Base-by-base conservation (phyloP, 805 yeast genomes). In the Lipomyces orientalis region DNA sequence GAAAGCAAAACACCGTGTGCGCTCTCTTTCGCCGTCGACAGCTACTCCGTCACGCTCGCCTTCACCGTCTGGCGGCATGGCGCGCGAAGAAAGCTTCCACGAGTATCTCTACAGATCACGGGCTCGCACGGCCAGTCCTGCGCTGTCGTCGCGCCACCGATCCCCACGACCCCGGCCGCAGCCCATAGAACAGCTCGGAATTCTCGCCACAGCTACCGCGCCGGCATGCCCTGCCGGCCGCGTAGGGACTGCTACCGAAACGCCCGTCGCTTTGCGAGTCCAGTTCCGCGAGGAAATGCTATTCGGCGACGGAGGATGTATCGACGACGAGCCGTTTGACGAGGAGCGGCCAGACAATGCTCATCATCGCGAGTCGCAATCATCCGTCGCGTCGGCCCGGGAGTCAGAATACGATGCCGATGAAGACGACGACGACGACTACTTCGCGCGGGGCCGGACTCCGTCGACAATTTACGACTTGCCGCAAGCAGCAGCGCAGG, bases 371-470 rank as follows among this genome's bases (percentile, higher is more conserved):
- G 33, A 9, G 58, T 60, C 57, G 59, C 31, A 19, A 37, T 52
- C n/a, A 6, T 39, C 12, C 37, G 37, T 22, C 25, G 29, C 34
- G 34, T 19, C n/a, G 55, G 59, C 25, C 22, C 59, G 22, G 46
- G 64, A 60, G 37, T 33, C 61, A 10, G 65, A 61, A 33, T 61
- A 61, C 54, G 62, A 64, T 19, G 68, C 68, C 14, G 64, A 61
- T 39, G 62, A 57, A 14, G 55, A 52, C 19, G 55, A 52, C 10
- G 55, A 52, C 55, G 55, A 22, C 22, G 55, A n/a, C 33, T 1
- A 12, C 16, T n/a, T 43, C n/a, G 49, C 3, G 22, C 49, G 22
- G 16, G 49, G 49, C 49, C 49, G 49, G 49, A 43, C 49, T 43
- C 49, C 10, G 16, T 37, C 43, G 4, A 43, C 49, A 19, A 12